Evolutionary conservation across 306 rosid species (phyloP).

Genomic region (Casuarina glauca): DNA sequence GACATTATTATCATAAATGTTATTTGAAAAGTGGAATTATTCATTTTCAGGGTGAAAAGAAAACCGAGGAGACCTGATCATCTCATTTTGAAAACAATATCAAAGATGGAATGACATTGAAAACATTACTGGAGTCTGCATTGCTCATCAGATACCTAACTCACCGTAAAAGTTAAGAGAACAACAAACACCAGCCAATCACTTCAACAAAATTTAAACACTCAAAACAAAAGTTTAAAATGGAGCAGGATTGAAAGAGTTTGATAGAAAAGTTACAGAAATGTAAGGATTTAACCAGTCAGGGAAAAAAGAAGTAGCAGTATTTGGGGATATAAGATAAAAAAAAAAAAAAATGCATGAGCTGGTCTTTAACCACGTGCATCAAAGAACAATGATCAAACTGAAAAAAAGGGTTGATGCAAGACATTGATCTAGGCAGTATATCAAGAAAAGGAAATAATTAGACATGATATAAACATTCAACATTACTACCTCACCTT

Average conservation of each 20-base stretch:
- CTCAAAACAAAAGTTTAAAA: not conserved
- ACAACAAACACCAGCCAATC: not conserved
- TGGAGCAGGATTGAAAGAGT: not conserved
- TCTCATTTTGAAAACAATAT: not conserved
- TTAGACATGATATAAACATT: not conserved
- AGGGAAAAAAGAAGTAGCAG: not conserved
- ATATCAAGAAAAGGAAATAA: not conserved
- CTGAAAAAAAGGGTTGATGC: not conserved
- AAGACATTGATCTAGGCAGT: not conserved
- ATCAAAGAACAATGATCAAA: not conserved
- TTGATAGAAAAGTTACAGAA: not conserved
- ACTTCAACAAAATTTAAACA: not conserved
- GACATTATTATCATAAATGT: not conserved
- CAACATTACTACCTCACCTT: not conserved
- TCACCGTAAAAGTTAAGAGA: not conserved
- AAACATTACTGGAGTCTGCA: not conserved
- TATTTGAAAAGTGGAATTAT: not conserved
- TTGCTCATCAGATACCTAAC: not conserved
- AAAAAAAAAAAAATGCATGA: not conserved
- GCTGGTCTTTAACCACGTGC: not conserved
- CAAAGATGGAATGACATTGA: not conserved
- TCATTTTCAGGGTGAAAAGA: not conserved
- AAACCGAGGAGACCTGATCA: not conserved
- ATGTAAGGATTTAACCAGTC: not conserved
- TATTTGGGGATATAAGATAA: not conserved